Conservation (phyloP, 148 eudicot genomes). For the Amaranthus cruentus region DNA sequence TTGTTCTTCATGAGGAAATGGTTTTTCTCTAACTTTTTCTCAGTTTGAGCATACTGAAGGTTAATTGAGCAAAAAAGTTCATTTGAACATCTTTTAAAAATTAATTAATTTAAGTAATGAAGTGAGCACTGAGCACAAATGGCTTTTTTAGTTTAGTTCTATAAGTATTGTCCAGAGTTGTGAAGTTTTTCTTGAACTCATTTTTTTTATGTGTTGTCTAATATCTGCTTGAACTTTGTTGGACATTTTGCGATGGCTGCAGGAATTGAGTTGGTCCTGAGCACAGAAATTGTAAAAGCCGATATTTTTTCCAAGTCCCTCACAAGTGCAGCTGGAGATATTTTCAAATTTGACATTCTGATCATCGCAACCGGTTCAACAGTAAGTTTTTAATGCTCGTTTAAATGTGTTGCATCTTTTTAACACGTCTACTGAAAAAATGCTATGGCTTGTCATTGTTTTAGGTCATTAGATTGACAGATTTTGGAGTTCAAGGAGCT, state of each 20-base stretch:
- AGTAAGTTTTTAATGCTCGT: slow-evolving; percentile 37
- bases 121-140: neutral
- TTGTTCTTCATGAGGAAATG: neutral
- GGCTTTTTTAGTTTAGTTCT: neutral
- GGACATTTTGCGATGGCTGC: slow-evolving; percentile 21
- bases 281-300: slow-evolving; percentile 79
- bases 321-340: slow-evolving; percentile 69
- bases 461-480: slow-evolving; percentile 79
- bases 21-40: neutral
- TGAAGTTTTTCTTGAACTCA: neutral
- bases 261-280: slow-evolving; percentile 79
- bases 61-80: neutral
- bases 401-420: neutral
- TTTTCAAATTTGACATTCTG: slow-evolving; percentile 56
- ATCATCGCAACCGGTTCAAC: slow-evolving; percentile 90
- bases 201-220: neutral
- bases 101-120: neutral
- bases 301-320: slow-evolving; percentile 83
- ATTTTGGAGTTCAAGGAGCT: slow-evolving; percentile 93
- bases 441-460: slow-evolving; percentile 12
- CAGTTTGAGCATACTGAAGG: neutral
- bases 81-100: no score
- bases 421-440: neutral
- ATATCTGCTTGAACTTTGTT: neutral
- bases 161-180: neutral